phyloP scores from a whole-genome alignment of 805 yeast genomes.

The Candida caryicola region DNA sequence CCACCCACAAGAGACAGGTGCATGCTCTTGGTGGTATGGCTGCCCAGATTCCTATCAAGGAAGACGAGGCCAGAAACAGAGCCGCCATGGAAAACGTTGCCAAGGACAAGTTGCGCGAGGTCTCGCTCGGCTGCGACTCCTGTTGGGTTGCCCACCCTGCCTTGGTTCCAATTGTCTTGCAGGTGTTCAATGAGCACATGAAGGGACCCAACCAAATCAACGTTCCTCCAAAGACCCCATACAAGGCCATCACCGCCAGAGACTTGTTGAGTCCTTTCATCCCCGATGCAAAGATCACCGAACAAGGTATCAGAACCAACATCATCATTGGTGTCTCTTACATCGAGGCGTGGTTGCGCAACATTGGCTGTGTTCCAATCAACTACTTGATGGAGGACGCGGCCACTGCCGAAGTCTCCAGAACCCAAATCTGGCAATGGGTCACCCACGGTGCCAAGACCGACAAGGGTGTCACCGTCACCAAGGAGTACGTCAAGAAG shows the following conservation, averaged over 20 bases:
- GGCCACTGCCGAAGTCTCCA: conserved; percentile 83
- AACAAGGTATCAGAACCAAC: conserved; percentile 67
- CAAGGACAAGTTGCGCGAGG: conserved; percentile 75
- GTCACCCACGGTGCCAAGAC: conserved; percentile 64
- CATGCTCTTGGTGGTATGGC: conserved; percentile 94
- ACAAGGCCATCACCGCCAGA: conserved; percentile 54
- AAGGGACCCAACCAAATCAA: conserved; percentile 79
- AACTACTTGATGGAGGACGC: conserved; percentile 88
- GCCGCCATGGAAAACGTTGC: conserved; percentile 70
- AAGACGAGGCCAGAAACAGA: conserved; percentile 60
- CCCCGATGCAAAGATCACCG: conserved; percentile 61
- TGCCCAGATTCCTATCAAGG: conserved; percentile 78
- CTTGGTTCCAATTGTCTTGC: conserved; percentile 66
- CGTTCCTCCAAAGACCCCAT: conserved; percentile 45
- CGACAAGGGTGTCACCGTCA: conserved; percentile 56
- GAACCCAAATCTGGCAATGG: conserved; percentile 84
- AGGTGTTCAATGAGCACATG: conserved; percentile 72
- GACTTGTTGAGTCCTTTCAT: conserved; percentile 65
- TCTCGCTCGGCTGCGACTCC: conserved; percentile 78
- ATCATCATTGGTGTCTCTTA: conserved; percentile 73
- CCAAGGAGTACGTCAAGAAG: conserved; percentile 55
- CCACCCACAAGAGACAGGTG: conserved; percentile 74
- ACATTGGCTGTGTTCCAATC: conserved; percentile 82
- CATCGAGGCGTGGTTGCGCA: conserved; percentile 85
- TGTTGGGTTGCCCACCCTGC: conserved; percentile 92